These are phyloP conservation scores for Penicillium tannophilum DNA, from an alignment of 495 filamentous ascomycete genomes.

Conservation along the genomic window DNA sequence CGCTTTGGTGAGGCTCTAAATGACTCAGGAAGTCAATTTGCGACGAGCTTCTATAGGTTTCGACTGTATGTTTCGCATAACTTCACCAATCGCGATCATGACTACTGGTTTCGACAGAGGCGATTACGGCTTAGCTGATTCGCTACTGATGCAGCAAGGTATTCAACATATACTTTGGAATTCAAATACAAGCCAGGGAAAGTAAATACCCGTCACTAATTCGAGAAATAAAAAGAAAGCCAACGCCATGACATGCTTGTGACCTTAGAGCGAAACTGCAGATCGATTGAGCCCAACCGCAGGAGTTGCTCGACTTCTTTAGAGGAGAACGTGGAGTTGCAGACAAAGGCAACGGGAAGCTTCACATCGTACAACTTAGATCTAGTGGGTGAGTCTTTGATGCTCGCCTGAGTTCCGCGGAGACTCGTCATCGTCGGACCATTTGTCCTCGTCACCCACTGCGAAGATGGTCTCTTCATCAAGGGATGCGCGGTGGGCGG, in stretches of 20 bases:
- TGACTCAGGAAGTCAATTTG: background rate
- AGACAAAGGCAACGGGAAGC: background rate
- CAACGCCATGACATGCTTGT: constrained; percentile 36
- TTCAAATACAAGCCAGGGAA: constrained; percentile 17
- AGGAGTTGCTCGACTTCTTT: background rate
- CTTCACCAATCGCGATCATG: no score
- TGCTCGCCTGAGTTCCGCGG: constrained; percentile 58
- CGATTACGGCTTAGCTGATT: background rate
- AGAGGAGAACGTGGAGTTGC: background rate
- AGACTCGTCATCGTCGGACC: constrained; percentile 64
- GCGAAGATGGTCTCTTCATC: constrained; percentile 96
- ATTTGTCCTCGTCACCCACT: constrained; percentile 84
- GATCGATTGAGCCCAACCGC: background rate
- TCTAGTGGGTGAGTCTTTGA: constrained; percentile 58
- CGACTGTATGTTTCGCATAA: background rate
- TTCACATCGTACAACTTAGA: constrained; percentile 3
- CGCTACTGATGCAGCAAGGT: constrained; percentile 7
- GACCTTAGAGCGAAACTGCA: constrained; percentile 12
- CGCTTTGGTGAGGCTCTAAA: constrained; percentile 1
- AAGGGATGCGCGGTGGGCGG: constrained; percentile 64
- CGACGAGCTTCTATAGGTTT: constrained; percentile 11
- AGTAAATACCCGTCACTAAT: constrained; percentile 16
- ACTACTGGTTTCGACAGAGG: no score
- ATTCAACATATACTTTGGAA: constrained; percentile 10
- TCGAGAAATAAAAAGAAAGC: constrained; percentile 11